Conservation (phyloP, 2,329 filamentous ascomycete genomes). For the Cladophialophora chaetospira region DNA sequence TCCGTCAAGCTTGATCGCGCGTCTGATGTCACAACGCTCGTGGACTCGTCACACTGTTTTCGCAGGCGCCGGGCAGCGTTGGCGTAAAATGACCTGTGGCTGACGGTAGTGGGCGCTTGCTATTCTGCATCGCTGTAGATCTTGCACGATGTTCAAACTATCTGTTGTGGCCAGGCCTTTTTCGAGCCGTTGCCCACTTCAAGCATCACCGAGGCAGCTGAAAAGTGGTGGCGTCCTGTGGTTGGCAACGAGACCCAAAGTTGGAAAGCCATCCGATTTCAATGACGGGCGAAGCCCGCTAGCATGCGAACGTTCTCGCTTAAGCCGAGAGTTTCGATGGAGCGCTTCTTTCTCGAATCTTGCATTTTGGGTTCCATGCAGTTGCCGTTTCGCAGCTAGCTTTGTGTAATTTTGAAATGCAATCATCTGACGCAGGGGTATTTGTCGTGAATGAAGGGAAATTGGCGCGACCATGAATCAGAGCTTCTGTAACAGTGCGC, state of each 20-base stretch:
- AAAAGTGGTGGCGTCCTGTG: neutral
- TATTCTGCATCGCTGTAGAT: no score
- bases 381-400: constrained; percentile 14
- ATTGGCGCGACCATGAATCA: neutral
- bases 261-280: neutral
- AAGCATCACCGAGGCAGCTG: neutral
- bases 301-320: neutral
- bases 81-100: no score
- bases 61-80: no score
- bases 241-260: neutral
- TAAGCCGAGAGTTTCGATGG: no score
- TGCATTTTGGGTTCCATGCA: constrained; percentile 5
- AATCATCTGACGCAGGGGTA: neutral
- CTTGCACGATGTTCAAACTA: no score
- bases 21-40: neutral
- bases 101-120: no score
- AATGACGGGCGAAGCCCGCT: neutral
- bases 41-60: neutral
- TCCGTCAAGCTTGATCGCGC: neutral
- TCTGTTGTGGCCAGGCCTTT: no score
- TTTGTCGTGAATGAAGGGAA: neutral
- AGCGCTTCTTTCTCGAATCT: constrained; percentile 9
- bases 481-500: neutral
- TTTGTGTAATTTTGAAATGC: neutral
- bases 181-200: no score